These are phyloP conservation scores for Penicillium macrosclerotiorum DNA, from an alignment of 495 filamentous ascomycete genomes.

Conservation along the genomic window DNA sequence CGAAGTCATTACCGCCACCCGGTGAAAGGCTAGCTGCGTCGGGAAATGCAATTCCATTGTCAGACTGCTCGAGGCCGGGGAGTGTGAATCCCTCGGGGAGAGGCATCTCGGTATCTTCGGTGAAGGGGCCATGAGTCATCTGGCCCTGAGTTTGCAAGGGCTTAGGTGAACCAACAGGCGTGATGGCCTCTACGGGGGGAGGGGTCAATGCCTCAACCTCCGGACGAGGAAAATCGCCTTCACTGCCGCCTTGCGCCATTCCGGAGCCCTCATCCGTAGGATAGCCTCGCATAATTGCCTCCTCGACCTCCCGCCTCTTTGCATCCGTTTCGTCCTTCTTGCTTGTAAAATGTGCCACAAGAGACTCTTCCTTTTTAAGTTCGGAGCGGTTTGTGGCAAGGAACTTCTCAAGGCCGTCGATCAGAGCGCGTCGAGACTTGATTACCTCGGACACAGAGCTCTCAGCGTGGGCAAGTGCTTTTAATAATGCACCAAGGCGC, in stretches of 20 bases:
- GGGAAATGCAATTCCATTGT: constrained; percentile 44
- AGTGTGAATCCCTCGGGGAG: constrained; percentile 33
- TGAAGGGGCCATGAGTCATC: constrained; percentile 17
- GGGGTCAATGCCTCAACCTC: constrained; percentile 83
- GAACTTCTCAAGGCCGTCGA: constrained; percentile 78
- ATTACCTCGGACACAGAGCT: constrained; percentile 86
- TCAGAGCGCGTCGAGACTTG: constrained; percentile 74
- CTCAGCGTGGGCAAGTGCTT: constrained; percentile 86
- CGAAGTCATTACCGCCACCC: constrained; percentile 28
- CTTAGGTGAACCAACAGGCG: constrained; percentile 45
- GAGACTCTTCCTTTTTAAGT: constrained; percentile 63
- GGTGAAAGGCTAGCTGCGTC: constrained; percentile 49
- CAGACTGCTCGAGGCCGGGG: constrained; percentile 33
- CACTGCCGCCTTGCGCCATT: constrained; percentile 35
- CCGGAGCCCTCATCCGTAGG: constrained; percentile 39
- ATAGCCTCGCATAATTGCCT: constrained; percentile 79
- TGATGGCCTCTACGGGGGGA: constrained; percentile 56
- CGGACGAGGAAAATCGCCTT: constrained; percentile 61
- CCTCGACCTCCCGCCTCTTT: constrained; percentile 83
- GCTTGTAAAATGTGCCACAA: constrained; percentile 55
- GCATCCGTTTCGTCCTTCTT: constrained; percentile 66
- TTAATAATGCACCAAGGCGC: constrained; percentile 80
- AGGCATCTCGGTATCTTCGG: constrained; percentile 23
- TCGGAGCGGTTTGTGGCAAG: constrained; percentile 70
- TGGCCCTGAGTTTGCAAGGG: constrained; percentile 23